Percentiles rank a stretch among this genome's conserved stretches.
phyloP scores from a whole-genome alignment of 2,329 filamentous ascomycete genomes.

The Hymenoscyphus infarciens region DNA sequence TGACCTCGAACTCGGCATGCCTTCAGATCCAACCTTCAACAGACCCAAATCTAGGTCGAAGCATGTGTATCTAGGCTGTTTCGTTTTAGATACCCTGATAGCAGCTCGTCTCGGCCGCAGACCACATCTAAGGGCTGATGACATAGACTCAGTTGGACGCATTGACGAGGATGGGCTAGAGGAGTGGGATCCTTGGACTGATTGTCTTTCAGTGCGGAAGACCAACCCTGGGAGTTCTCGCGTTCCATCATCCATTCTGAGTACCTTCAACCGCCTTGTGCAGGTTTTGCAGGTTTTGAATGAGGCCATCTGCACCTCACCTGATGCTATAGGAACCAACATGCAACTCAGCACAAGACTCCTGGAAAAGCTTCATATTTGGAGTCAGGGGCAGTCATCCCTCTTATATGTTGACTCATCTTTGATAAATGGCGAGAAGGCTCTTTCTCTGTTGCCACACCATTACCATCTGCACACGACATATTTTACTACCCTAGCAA shows the following conservation, averaged over 20 bases:
- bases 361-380: slow-evolving; percentile 28
- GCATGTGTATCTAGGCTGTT: slow-evolving; percentile 54
- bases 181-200: slow-evolving; percentile 71
- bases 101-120: slow-evolving; percentile 48
- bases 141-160: slow-evolving; percentile 44
- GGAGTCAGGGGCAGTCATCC: slow-evolving; percentile 27
- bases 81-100: slow-evolving; percentile 58
- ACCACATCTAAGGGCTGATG: slow-evolving; percentile 47
- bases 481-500: slow-evolving; percentile 31
- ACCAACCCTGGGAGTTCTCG: slow-evolving; percentile 23
- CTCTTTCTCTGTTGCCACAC: slow-evolving; percentile 30
- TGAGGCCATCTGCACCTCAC: slow-evolving; percentile 26
- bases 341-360: slow-evolving; percentile 24
- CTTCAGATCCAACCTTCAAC: slow-evolving; percentile 23
- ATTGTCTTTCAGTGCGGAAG: slow-evolving; percentile 42
- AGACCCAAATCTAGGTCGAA: slow-evolving; percentile 34
- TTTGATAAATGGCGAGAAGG: slow-evolving; percentile 20
- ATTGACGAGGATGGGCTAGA: slow-evolving; percentile 65
- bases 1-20: slow-evolving; percentile 40
- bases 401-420: slow-evolving; percentile 26
- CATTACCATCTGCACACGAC: slow-evolving; percentile 33
- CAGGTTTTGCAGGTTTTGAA: slow-evolving; percentile 33
- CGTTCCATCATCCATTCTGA: slow-evolving; percentile 34
- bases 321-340: slow-evolving; percentile 7
- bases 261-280: slow-evolving; percentile 36